These are phyloP conservation scores for Linnemannia schmuckeri DNA, from an alignment of 192 early-diverging fungal species.

Conservation along the genomic window DNA sequence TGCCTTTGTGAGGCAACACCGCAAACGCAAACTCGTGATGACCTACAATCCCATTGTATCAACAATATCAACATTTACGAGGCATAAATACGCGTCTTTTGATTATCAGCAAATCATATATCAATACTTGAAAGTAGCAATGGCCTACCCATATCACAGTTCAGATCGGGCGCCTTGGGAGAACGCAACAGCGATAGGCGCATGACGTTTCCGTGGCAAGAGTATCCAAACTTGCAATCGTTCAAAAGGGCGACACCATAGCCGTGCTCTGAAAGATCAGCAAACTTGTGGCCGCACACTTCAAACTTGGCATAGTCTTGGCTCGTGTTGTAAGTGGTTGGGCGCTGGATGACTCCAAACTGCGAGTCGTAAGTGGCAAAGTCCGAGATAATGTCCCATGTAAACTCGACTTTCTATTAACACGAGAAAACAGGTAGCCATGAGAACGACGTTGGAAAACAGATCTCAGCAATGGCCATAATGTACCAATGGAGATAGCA, in stretches of 20 bases:
- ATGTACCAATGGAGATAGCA: not conserved
- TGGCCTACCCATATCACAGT: constrained; percentile 73
- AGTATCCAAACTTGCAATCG: constrained; percentile 97
- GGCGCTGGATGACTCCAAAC: constrained; percentile 91
- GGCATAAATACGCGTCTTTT: constrained; percentile 8
- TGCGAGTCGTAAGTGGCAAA: constrained; percentile 93
- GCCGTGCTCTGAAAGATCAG: constrained; percentile 95
- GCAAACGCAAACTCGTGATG: constrained; percentile 91
- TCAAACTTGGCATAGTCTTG: constrained; percentile 96
- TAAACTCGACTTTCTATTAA: constrained; percentile 91
- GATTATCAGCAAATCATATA: not conserved
- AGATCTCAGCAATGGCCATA: not conserved
- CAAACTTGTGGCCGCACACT: constrained; percentile 97
- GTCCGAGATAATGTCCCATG: constrained; percentile 87
- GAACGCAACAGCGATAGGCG: constrained; percentile 88
- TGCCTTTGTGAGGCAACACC: constrained; percentile 87
- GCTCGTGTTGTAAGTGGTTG: constrained; percentile 95
- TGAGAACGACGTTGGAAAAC: constrained; percentile 1
- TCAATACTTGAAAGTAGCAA: not conserved
- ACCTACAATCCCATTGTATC: constrained; percentile 69
- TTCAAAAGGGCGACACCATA: constrained; percentile 95
- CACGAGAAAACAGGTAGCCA: not conserved
- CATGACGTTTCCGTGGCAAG: constrained; percentile 85
- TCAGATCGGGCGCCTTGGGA: constrained; percentile 84
- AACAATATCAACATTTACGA: constrained; percentile 64